Percentiles rank a stretch among this genome's conserved stretches.
Evolutionary conservation across 805 yeast species (phyloP).

Genomic region (Teunomyces barrocoloradensis): DNA sequence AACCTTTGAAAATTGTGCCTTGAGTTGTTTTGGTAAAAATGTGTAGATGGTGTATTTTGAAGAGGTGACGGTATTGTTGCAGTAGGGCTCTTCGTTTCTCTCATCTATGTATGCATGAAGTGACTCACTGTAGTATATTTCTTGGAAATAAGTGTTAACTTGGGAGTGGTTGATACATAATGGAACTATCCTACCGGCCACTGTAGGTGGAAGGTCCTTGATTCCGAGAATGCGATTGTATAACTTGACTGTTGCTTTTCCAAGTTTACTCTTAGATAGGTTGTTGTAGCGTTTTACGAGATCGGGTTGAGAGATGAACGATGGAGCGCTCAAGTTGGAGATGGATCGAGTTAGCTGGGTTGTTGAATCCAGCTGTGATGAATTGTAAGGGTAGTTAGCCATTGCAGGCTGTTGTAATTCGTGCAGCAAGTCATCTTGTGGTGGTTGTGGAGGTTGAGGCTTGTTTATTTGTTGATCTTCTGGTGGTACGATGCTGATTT

Average conservation of each 20-base stretch:
- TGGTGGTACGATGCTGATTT: constrained; percentile 20
- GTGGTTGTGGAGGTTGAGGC: neutral
- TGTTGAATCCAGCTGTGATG: constrained; percentile 16
- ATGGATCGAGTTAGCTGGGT: constrained; percentile 18
- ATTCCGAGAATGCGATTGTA: constrained; percentile 46
- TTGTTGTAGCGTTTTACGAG: constrained; percentile 12
- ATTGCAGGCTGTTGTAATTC: constrained; percentile 3
- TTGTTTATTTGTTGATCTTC: neutral
- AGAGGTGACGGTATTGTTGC: constrained; percentile 72
- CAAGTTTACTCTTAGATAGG: constrained; percentile 9
- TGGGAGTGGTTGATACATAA: constrained; percentile 45
- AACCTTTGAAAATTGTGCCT: constrained; percentile 87
- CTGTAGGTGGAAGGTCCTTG: constrained; percentile 49
- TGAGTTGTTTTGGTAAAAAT: constrained; percentile 83
- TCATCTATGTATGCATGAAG: constrained; percentile 58
- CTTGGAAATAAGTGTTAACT: constrained; percentile 28
- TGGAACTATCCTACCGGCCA: constrained; percentile 77
- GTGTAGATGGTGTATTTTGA: constrained; percentile 79
- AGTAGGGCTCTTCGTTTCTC: constrained; percentile 59
- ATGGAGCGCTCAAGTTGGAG: constrained; percentile 12
- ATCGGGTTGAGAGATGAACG: constrained; percentile 17
- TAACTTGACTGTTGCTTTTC: constrained; percentile 15
- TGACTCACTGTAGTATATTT: constrained; percentile 21
- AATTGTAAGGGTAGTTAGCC: constrained; percentile 8
- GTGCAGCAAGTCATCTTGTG: neutral